Base-by-base conservation (phyloP, 164 flowering plant genomes). In the Houttuynia cordata region DNA sequence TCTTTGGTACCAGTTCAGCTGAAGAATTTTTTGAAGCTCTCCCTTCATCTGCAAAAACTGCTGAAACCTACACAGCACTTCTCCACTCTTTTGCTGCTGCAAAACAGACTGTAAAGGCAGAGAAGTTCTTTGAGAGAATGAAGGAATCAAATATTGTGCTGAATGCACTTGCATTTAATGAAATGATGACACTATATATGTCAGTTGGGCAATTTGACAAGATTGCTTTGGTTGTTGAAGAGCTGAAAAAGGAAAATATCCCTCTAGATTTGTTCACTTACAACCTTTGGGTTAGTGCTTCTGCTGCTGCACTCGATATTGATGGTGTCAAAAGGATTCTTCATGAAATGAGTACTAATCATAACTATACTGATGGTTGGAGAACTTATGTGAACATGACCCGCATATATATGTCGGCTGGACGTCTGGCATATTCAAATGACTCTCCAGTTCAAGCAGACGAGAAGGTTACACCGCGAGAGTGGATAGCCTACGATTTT, bases 161-260 rank as follows among this genome's bases (percentile, higher is more conserved):
- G 39, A 72, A n/a, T 70, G 83, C 83, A 53, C 70, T 91, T 57
- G 67, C 77, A n/a, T 91, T 79, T 76, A 93, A 93, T 69, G 96
- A 91, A 80, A 78, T 91, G 78, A 94, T 91, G 99, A 88, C 97
- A 50, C 62, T 94, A 52, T 93, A 87, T 75, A 81, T 80, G 79
- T 90, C 97, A 51, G 84, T 79, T 39, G 88, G 93, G 60, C 84
- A 80, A 54, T 77, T 83, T 34, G 96, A 91, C 67, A 91, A 87
- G 74, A 88, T 93, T 13, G 18, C 81, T 58, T 70, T 58, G 52
- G 77, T 88, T 60, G 66, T 91, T 56, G 87, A 85, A 64, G 95
- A 88, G 24, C 57, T 91, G 53, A 88, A 83, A 68, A 64, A 58
- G 34, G 74, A 68, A 55, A 76, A 78, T 24, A 77, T 88, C 62